Conservation (phyloP, 2,329 filamentous ascomycete genomes). For the Alternaria panax region DNA sequence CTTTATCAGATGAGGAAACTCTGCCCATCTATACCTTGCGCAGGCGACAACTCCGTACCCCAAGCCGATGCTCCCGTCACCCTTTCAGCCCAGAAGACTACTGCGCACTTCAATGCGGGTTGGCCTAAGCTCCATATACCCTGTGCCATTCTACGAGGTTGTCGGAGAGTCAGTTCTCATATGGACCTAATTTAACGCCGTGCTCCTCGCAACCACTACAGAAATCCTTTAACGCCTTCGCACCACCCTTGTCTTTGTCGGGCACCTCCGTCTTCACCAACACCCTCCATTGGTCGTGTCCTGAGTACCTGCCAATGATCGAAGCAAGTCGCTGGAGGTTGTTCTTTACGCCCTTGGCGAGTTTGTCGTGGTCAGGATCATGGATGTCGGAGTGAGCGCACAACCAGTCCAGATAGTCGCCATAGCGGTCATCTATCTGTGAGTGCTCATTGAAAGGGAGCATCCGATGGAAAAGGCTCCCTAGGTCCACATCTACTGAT, state of each 20-base stretch:
- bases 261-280: neutral
- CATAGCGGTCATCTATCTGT: neutral
- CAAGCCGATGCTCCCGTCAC: neutral
- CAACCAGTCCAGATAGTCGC: conserved; percentile 9
- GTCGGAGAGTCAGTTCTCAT: neutral
- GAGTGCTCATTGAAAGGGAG: conserved; percentile 21
- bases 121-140: neutral
- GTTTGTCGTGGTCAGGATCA: conserved; percentile 6
- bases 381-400: neutral
- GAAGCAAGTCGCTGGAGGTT: conserved; percentile 7
- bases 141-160: neutral
- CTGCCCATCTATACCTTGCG: neutral
- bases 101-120: neutral
- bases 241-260: conserved; percentile 3
- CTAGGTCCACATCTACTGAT: conserved; percentile 13
- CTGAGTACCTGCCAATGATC: neutral
- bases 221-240: neutral
- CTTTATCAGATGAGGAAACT: neutral
- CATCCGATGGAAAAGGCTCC: conserved; percentile 14
- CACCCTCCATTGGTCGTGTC: conserved; percentile 9
- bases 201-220: neutral
- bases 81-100: neutral
- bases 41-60: neutral
- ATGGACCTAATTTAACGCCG: neutral
- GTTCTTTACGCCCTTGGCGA: neutral